Base-by-base conservation (phyloP, 2,329 filamentous ascomycete species). In the Colletotrichum tabaci region DNA sequence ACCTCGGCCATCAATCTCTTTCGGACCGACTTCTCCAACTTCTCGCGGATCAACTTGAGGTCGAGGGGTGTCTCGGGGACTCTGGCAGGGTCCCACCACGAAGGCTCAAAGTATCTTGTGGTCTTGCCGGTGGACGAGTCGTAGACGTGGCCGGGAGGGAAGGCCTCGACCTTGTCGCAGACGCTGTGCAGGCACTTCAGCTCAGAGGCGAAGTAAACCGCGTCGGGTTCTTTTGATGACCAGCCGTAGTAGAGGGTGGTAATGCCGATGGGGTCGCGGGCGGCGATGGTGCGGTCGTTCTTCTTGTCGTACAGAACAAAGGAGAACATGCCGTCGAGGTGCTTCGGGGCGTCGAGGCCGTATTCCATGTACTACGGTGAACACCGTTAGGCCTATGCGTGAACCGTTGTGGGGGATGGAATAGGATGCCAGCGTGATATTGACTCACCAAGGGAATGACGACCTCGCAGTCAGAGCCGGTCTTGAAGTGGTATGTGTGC, bases 1-100 rank as follows among this genome's bases (percentile, higher is more conserved):
- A 99, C 96, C 84, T 99, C 96, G 26, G 96, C 96, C 96, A 99
- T 99, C 81, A 99, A 88, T 76, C 96, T 92, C 87, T 99, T 99
- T 79, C 96, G 91, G 68, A 99, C 96, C 13, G 96, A 91, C 83
- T 91, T 93, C 87, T 98, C 96, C 72, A 99, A 88, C 1, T 92
- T 91, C 80, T 92, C 89, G 75, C 96, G 91, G 76, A 99, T 88
- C 64, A 90, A 81, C 87, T 93, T 97, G 81, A 95, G 91, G 84
- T 98, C 94, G 72, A 98, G 85, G 0, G 96, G 94, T 21, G 88
- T 92, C 64, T 91, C 87, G 18, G 96, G 96, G 49, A 98, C 89
- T 79, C 90, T 93, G 78, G 87, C 84, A 53, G 92, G 91, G 78
- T 99, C 94, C 90, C 95, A 95, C 96, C 96, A 99, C 73, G 90